These are phyloP conservation scores for Pyricularia sp. DNA, from an alignment of 2,329 filamentous ascomycete species.

Conservation along the genomic window DNA sequence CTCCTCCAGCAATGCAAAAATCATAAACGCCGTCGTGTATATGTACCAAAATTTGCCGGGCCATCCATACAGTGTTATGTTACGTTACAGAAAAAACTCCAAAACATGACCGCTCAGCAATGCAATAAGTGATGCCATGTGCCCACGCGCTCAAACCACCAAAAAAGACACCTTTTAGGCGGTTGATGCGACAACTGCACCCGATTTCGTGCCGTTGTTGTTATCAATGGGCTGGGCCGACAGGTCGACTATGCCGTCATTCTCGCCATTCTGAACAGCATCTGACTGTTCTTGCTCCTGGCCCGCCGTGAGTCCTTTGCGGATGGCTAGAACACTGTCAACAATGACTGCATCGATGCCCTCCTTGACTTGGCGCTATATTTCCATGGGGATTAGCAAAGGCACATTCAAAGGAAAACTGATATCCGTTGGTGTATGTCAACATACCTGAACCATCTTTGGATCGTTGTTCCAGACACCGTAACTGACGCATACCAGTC, in stretches of 20 bases:
- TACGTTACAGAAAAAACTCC: background rate
- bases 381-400: background rate
- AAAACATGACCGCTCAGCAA: background rate
- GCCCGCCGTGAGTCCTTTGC: conserved; percentile 62
- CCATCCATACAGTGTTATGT: background rate
- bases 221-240: background rate
- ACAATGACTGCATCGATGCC: conserved; percentile 98
- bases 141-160: background rate
- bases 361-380: conserved; percentile 74
- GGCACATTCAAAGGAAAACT: conserved; percentile 1
- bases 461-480: conserved; percentile 84
- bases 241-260: background rate
- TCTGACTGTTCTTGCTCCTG: conserved; percentile 13
- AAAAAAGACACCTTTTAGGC: background rate
- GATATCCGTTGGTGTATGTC: background rate
- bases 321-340: conserved; percentile 83
- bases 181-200: background rate
- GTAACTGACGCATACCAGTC: conserved; percentile 89
- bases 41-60: background rate
- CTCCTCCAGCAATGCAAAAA: background rate
- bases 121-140: background rate
- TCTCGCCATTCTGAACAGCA: background rate
- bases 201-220: background rate
- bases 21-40: background rate
- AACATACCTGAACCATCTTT: conserved; percentile 65